Evolutionary conservation across 176 grass and related monocot species (phyloP).

Genomic region (Hordeum vulgare): DNA sequence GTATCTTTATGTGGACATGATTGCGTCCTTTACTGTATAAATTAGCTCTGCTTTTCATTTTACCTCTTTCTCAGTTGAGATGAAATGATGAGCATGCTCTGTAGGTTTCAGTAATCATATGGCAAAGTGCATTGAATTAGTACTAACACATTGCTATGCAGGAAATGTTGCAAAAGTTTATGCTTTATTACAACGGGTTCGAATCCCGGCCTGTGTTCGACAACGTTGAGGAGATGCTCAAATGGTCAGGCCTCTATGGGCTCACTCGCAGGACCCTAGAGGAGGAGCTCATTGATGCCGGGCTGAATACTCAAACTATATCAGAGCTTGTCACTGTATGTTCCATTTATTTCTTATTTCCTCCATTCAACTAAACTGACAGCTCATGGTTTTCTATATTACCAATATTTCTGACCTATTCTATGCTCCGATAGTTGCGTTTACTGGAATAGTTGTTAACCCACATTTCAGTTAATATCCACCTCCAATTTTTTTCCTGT

Average conservation of each 20-base stretch:
- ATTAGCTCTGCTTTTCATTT: background rate
- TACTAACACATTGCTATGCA: background rate
- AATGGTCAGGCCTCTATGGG: slow-evolving; percentile 62
- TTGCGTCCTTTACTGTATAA: background rate
- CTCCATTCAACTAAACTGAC: too few species aligned
- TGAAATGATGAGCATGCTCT: background rate
- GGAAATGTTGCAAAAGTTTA: slow-evolving; percentile 65
- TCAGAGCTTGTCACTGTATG: too few species aligned
- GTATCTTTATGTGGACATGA: background rate
- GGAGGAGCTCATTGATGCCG: slow-evolving; percentile 53
- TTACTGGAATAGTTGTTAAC: background rate
- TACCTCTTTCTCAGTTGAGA: background rate
- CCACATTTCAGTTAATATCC: background rate
- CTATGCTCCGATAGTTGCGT: background rate
- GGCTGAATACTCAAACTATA: background rate
- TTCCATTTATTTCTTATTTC: too few species aligned
- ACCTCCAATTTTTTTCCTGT: background rate
- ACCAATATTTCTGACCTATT: background rate
- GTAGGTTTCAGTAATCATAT: background rate
- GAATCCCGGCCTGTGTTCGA: slow-evolving; percentile 66
- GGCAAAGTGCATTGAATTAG: background rate
- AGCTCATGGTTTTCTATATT: too few species aligned
- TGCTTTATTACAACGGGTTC: slow-evolving; percentile 56
- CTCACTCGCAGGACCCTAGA: slow-evolving; percentile 69
- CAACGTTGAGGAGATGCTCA: slow-evolving; percentile 87